These are phyloP conservation scores for Daldinia loculata DNA, from an alignment of 495 filamentous ascomycete genomes.

Conservation along the genomic window DNA sequence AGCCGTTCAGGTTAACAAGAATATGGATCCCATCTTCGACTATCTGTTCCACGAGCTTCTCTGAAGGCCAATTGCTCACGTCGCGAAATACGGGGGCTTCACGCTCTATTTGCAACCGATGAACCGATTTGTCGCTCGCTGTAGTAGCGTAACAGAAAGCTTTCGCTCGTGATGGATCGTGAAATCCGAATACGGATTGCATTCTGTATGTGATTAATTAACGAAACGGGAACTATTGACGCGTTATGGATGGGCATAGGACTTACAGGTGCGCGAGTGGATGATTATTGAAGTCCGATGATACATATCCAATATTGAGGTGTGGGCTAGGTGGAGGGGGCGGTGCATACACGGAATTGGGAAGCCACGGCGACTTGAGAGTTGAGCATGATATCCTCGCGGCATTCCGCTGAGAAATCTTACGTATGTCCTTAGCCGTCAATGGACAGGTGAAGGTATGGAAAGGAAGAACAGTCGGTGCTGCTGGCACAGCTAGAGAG, in stretches of 20 bases:
- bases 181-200: conserved; percentile 98
- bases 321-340: conserved; percentile 82
- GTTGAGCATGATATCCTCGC: conserved; percentile 92
- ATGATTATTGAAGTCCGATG: conserved; percentile 99
- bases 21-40: conserved; percentile 95
- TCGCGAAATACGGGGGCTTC: conserved; percentile 94
- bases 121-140: conserved; percentile 85
- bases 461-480: conserved; percentile 96
- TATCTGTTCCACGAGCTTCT: conserved; percentile 87
- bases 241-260: not conserved
- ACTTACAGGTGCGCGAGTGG: conserved; percentile 85
- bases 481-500: conserved; percentile 80
- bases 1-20: conserved; percentile 95
- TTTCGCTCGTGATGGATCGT: conserved; percentile 74
- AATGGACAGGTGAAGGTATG: conserved; percentile 97
- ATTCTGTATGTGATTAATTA: conserved; percentile 61
- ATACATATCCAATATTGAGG: conserved; percentile 93
- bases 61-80: conserved; percentile 85
- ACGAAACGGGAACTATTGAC: conserved; percentile 1
- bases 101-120: conserved; percentile 92
- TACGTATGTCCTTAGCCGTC: conserved; percentile 90
- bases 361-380: conserved; percentile 85
- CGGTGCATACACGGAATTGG: conserved; percentile 79
- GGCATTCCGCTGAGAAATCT: conserved; percentile 95
- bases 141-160: conserved; percentile 99